Evolutionary conservation across 306 rosid species (phyloP).

Genomic region (Oemleria cerasiformis): DNA sequence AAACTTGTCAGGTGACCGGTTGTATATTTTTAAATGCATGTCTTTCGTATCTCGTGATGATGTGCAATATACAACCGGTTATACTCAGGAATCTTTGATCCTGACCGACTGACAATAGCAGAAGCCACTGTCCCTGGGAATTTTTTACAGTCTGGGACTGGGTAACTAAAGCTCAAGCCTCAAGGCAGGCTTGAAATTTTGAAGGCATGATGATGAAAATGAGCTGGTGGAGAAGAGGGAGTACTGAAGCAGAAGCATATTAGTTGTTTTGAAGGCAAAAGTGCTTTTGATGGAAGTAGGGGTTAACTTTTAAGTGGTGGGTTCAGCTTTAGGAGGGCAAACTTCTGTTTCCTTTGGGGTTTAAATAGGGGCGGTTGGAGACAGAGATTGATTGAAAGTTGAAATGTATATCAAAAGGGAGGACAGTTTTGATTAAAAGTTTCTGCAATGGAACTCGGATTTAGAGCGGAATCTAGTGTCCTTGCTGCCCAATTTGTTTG

Average conservation of each 20-base stretch:
- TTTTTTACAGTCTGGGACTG: slow-evolving; percentile 10
- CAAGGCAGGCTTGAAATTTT: background rate
- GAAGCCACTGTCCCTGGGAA: background rate
- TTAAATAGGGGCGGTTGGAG: background rate
- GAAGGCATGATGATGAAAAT: background rate
- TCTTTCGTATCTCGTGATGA: too few relatives aligned
- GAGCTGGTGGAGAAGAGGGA: background rate
- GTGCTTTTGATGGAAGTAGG: slow-evolving; percentile 2
- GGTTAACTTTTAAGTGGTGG: background rate
- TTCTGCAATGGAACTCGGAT: background rate
- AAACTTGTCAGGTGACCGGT: too few relatives aligned
- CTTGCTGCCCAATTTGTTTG: background rate
- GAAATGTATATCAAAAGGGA: background rate
- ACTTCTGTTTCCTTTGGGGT: background rate
- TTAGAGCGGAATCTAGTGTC: background rate
- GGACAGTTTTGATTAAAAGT: background rate
- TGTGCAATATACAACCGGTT: background rate
- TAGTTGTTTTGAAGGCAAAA: background rate
- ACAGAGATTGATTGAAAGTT: background rate
- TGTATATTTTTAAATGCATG: too few relatives aligned
- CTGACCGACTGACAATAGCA: background rate
- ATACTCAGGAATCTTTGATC: background rate
- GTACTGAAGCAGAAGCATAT: background rate
- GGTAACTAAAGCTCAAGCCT: background rate
- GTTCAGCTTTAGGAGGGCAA: slow-evolving; percentile 20